Evolutionary conservation across 1,284 basidiomycete genomes (phyloP).

Genomic region (Ustilago cynodontis): DNA sequence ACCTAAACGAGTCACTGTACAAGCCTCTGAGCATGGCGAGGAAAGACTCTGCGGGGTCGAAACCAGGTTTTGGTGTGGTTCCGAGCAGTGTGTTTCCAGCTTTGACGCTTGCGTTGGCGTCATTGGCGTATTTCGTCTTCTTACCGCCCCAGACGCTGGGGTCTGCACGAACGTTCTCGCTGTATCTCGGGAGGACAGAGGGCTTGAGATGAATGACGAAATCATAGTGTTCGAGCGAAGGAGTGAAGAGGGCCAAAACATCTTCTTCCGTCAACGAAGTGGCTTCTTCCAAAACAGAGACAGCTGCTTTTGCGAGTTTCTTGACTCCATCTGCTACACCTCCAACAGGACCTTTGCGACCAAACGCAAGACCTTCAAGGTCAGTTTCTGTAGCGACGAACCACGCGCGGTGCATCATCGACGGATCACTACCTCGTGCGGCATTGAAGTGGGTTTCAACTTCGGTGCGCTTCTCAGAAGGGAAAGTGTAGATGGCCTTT

Average conservation of each 20-base stretch:
- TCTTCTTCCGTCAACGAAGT: constrained; percentile 23
- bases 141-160: constrained; percentile 49
- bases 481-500: constrained; percentile 67
- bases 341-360: constrained; percentile 48
- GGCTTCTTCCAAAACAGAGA: constrained; percentile 56
- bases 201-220: constrained; percentile 83
- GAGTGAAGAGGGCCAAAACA: constrained; percentile 81
- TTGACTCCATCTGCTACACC: constrained; percentile 61
- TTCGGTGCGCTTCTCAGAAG: constrained; percentile 74
- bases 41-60: constrained; percentile 82
- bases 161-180: constrained; percentile 70
- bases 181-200: constrained; percentile 78
- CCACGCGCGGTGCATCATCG: constrained; percentile 77
- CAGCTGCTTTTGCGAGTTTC: constrained; percentile 54
- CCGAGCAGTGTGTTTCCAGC: constrained; percentile 59
- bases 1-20: constrained; percentile 82
- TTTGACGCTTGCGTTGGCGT: constrained; percentile 36
- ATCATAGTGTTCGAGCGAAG: constrained; percentile 87
- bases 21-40: constrained; percentile 76
- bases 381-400: constrained; percentile 85
- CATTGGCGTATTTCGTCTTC: constrained; percentile 74
- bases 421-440: constrained; percentile 67
- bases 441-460: constrained; percentile 74
- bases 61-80: constrained; percentile 69
- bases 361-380: constrained; percentile 81